Base-by-base conservation (phyloP, 495 filamentous ascomycete species). In the Trichoderma erinaceum region DNA sequence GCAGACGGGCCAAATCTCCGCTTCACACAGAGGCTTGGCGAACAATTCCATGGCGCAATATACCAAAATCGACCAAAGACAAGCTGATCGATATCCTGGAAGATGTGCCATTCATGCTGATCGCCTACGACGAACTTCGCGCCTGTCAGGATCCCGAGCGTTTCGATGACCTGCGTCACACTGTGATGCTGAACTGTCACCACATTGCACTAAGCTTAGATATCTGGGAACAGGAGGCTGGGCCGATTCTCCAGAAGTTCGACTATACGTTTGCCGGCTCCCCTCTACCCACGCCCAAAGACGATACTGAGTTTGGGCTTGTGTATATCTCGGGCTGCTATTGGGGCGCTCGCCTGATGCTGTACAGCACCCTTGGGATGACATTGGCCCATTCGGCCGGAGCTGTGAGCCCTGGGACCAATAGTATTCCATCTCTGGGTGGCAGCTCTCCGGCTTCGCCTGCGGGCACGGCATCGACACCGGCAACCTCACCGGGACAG, bases 281-380 rank as follows among this genome's bases (percentile, higher is more conserved):
- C 35, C 56, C 56, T 32, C 10, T 61, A 11, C 56, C 56, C 25
- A 32, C 23, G 10, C 56, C 56, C 27, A 4, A 61, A 21, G 56
- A 61, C 27, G 56, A 61, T 23, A 61, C 56, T 0, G 56, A 61
- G 56, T 21, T 61, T 32, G 16, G 16, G 2, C 56, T 61, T 13
- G 56, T 61, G 23, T 61, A 61, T 32, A 4, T 61, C 0, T 61
- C 56, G 11, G 29, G 25, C 3, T 12, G 27, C 12, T 61, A 61
- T 21, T 61, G 56, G 56, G 56, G 56, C 27, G 56, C 56, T 32
- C 56, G 56, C 11, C 56, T 61, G 25, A 61, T 61, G 56, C 25
- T 61, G 56, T 61, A 61, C 25, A 61, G 56, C 56, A 61, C 56
- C 13, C 56, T 61, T 29, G 56, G 25, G 13, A 61, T 61, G 56